A percentile compares a stretch with the other conserved stretches of the same genome.
Conservation (phyloP, 2,329 filamentous ascomycete genomes). For the Phoma herbarum region DNA sequence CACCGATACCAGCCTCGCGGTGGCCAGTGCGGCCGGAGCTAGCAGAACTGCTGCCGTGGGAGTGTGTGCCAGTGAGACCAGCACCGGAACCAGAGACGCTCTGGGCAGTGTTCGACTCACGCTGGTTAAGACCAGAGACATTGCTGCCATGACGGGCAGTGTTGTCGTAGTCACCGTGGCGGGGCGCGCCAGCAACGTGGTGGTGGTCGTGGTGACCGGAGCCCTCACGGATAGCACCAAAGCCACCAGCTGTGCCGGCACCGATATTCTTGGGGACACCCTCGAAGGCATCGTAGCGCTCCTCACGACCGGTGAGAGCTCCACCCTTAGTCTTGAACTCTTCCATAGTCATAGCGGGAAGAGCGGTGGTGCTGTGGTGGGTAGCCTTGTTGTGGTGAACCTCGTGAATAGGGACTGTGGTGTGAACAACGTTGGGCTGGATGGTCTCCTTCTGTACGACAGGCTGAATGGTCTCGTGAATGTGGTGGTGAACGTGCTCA, state of each 20-base stretch:
- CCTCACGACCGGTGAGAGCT: slow-evolving; percentile 62
- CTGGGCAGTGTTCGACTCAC: slow-evolving; percentile 8
- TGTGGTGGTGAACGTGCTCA: slow-evolving; percentile 71
- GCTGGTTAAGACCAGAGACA: slow-evolving; percentile 11
- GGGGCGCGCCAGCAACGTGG: slow-evolving; percentile 15
- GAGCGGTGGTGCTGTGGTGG: slow-evolving; percentile 70
- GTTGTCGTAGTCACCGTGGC: slow-evolving; percentile 32
- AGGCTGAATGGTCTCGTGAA: slow-evolving; percentile 75
- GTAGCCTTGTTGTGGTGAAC: slow-evolving; percentile 72
- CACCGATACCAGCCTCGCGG: not conserved
- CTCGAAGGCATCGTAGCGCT: slow-evolving; percentile 67
- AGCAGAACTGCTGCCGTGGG: not conserved
- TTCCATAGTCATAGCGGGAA: slow-evolving; percentile 70
- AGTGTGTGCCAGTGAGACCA: not conserved
- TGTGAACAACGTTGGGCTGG: slow-evolving; percentile 74
- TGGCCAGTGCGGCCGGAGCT: not conserved
- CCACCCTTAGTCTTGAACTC: slow-evolving; percentile 70
- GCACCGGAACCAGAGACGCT: not conserved
- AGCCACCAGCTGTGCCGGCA: slow-evolving; percentile 33
- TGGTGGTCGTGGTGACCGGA: slow-evolving; percentile 30
- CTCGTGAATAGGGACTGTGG: slow-evolving; percentile 76
- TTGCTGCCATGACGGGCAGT: slow-evolving; percentile 16
- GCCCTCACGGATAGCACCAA: slow-evolving; percentile 26
- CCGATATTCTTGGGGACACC: slow-evolving; percentile 66
- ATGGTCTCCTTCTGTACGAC: slow-evolving; percentile 75